Evolutionary conservation across 2,329 filamentous ascomycete species (phyloP).

Genomic region (Aspergillus thermomutatus): DNA sequence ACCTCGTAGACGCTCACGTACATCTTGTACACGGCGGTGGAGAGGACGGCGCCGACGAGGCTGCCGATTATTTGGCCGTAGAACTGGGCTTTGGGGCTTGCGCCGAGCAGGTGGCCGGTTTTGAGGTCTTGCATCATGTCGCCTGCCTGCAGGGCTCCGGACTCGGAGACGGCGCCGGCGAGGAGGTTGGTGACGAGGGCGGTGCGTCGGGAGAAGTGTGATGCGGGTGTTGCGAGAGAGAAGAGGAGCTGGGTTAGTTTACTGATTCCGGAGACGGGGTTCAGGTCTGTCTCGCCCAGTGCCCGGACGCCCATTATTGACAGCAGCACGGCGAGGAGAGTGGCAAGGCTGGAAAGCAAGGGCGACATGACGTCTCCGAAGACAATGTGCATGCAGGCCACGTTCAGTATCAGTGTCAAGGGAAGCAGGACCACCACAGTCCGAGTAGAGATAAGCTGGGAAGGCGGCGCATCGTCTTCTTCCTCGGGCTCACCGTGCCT

Average conservation of each 20-base stretch:
- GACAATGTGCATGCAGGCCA: constrained; percentile 74
- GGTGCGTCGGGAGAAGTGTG: constrained; percentile 70
- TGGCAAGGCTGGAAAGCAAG: constrained; percentile 71
- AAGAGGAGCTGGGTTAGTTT: constrained; percentile 97
- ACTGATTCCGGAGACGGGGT: constrained; percentile 93
- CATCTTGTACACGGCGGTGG: constrained; percentile 80
- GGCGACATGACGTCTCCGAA: constrained; percentile 82
- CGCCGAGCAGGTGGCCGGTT: constrained; percentile 88
- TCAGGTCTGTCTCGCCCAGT: constrained; percentile 81
- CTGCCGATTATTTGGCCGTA: constrained; percentile 93
- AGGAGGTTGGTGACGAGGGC: constrained; percentile 94
- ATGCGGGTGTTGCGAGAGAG: constrained; percentile 74
- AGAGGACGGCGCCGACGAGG: constrained; percentile 78
- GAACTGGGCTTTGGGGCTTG: constrained; percentile 91
- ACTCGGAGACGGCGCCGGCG: constrained; percentile 81
- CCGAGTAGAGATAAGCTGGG: constrained; percentile 72
- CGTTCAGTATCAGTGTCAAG: constrained; percentile 73
- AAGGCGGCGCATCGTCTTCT: constrained; percentile 74
- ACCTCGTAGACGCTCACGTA: constrained; percentile 89
- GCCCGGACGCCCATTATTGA: constrained; percentile 64
- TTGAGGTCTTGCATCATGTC: constrained; percentile 98
- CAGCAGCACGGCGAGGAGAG: constrained; percentile 73
- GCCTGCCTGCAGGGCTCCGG: constrained; percentile 86
- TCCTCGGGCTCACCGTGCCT: constrained; percentile 27
- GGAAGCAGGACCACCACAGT: constrained; percentile 73